Base-by-base conservation (phyloP, 176 grass and related monocot species). In the Avena insularis region DNA sequence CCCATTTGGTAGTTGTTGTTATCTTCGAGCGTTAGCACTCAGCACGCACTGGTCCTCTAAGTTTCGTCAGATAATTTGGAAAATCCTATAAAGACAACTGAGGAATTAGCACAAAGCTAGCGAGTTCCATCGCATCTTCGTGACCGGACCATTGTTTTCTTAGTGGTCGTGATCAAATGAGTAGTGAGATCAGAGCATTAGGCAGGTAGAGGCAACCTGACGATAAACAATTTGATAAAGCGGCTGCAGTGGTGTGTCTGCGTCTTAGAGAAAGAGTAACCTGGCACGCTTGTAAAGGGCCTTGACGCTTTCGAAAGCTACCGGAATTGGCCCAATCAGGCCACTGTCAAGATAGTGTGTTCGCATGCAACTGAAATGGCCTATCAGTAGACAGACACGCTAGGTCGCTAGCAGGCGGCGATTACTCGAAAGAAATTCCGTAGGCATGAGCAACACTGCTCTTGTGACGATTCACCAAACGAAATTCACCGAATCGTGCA, bases 291-390 rank as follows among this genome's bases (percentile, higher is more conserved):
- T 75, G 85, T 84, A 80, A 87, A 91, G 75, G 59, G 67, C 0
- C 35, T 91, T 75, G 66, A 58, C 85, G 68, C 67, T 79, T 91
- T 87, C 48, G 38, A 75, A 91, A 84, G 72, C 75, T 50, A 2
- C 66, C 66, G 53, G 49, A 80, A 60, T 12, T 38, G 49, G 36
- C 25, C 66, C 17, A 11, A 45, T 58, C 25, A 12, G 47, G 49
- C 36, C 27, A 84, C 57, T 87, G 8, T 9, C 49, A 56, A 79
- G 66, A 56, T 25, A 48, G 67, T 48, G 31, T 83, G 79, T 83
- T 75, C 7, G 82, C 79, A 36, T 82, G 79, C 59, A 58, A 46
- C 58, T 65, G 73, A 73, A 55, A 78, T 86, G 64, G 50, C 60
- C 35, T 82, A 21, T 80, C 21, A 77, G 67, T 21, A n/a, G 20